Conservation (phyloP, 306 rosid genomes). For the Benincasa hispida region DNA sequence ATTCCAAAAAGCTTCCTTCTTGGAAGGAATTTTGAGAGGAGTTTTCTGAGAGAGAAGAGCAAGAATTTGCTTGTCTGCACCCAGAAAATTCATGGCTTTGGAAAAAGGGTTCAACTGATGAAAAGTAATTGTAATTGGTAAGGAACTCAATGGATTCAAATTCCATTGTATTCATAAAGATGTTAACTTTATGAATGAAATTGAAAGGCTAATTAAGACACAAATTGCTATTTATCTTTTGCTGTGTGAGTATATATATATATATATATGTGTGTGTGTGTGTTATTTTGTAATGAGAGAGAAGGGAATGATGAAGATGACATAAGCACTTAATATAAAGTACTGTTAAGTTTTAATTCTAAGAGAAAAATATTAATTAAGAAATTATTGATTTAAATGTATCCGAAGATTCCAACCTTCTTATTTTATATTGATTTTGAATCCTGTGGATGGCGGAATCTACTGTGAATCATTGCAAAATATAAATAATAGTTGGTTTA, state of each 20-base stretch:
- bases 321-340: background rate
- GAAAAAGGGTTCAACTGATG: background rate
- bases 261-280: background rate
- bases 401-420: background rate
- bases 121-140: background rate
- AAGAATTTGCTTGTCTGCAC: background rate
- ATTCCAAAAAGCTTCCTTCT: background rate
- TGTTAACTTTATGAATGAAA: background rate
- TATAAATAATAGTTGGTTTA: background rate
- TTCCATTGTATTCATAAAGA: background rate
- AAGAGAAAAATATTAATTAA: background rate
- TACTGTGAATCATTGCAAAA: background rate
- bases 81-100: background rate
- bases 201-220: background rate
- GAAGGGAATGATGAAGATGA: background rate
- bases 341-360: background rate
- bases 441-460: background rate
- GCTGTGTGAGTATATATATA: background rate
- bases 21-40: background rate
- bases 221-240: background rate
- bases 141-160: slow-evolving; percentile 2
- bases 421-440: background rate
- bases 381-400: background rate
- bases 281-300: background rate
- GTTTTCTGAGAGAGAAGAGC: background rate